Evolutionary conservation across 1,139 yeast genomes (phyloP).

Genomic region (Saccharomycopsis crataegensis): DNA sequence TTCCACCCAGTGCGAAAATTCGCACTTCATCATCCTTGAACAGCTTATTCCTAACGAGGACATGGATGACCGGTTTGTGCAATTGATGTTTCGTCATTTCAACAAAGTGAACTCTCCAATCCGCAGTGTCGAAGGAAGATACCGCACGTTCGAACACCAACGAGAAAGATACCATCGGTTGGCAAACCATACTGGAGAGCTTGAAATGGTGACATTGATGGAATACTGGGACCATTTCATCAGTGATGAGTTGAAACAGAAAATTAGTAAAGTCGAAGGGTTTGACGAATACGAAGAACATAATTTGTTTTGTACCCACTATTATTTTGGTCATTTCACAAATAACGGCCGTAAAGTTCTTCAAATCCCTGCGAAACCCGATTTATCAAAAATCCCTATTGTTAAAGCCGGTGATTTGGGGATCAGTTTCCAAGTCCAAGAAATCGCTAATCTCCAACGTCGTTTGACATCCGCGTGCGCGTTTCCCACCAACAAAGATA

Average conservation of each 20-base stretch:
- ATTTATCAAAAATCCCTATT: no score
- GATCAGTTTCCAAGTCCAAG: neutral
- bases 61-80: slow-evolving; percentile 56
- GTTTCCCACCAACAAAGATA: neutral
- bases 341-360: slow-evolving; percentile 25
- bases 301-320: slow-evolving; percentile 69
- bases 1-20: slow-evolving; percentile 36
- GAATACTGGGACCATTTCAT: slow-evolving; percentile 50
- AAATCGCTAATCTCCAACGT: neutral
- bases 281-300: slow-evolving; percentile 88
- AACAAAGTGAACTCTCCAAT: slow-evolving; percentile 60
- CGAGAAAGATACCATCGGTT: slow-evolving; percentile 37
- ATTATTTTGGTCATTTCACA: slow-evolving; percentile 60
- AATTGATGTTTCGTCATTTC: slow-evolving; percentile 71
- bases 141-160: slow-evolving; percentile 49
- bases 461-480: no score
- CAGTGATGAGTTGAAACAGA: slow-evolving; percentile 32
- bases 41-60: slow-evolving; percentile 62
- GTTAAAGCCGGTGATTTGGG: no score
- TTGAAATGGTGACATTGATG: slow-evolving; percentile 48
- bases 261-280: slow-evolving; percentile 48
- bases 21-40: slow-evolving; percentile 63
- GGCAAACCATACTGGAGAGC: slow-evolving; percentile 22
- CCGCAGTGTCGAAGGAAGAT: slow-evolving; percentile 49
- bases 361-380: neutral